These are phyloP conservation scores for Sutorius australiensis DNA, from an alignment of 768 basidiomycete genomes.

Conservation along the genomic window DNA sequence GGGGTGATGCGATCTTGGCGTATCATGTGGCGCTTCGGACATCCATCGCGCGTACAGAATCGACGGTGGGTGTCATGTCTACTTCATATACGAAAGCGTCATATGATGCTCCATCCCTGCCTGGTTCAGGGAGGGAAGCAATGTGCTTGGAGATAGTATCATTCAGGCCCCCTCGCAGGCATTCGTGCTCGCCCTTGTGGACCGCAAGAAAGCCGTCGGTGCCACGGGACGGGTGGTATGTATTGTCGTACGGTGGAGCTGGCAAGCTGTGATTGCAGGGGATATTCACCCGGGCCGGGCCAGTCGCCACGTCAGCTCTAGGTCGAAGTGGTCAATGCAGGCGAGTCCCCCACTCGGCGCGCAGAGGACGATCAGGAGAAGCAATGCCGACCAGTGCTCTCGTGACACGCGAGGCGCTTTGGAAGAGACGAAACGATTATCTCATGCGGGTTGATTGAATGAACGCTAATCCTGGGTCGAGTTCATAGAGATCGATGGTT, in stretches of 20 bases:
- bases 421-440: slow-evolving; percentile 37
- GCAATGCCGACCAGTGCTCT: slow-evolving; percentile 62
- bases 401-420: slow-evolving; percentile 46
- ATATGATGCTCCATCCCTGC: not conserved
- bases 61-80: slow-evolving; percentile 42
- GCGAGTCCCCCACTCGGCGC: slow-evolving; percentile 41
- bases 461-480: slow-evolving; percentile 57
- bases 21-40: slow-evolving; percentile 39
- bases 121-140: slow-evolving; percentile 36
- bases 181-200: slow-evolving; percentile 47
- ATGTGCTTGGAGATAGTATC: slow-evolving; percentile 52
- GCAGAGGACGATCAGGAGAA: slow-evolving; percentile 48
- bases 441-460: slow-evolving; percentile 42
- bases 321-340: slow-evolving; percentile 60
- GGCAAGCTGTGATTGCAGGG: slow-evolving; percentile 60
- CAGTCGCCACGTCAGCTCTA: slow-evolving; percentile 56
- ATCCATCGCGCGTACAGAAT: slow-evolving; percentile 45
- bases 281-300: slow-evolving; percentile 49
- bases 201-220: slow-evolving; percentile 53
- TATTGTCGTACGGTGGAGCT: slow-evolving; percentile 43
- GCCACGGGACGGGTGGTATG: slow-evolving; percentile 53
- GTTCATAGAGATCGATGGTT: slow-evolving; percentile 22
- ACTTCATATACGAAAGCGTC: slow-evolving; percentile 43
- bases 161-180: slow-evolving; percentile 37
- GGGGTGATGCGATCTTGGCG: slow-evolving; percentile 39